These are phyloP conservation scores for Umbelopsis ramanniana DNA, from an alignment of 192 early-diverging fungal genomes.

Conservation along the genomic window DNA sequence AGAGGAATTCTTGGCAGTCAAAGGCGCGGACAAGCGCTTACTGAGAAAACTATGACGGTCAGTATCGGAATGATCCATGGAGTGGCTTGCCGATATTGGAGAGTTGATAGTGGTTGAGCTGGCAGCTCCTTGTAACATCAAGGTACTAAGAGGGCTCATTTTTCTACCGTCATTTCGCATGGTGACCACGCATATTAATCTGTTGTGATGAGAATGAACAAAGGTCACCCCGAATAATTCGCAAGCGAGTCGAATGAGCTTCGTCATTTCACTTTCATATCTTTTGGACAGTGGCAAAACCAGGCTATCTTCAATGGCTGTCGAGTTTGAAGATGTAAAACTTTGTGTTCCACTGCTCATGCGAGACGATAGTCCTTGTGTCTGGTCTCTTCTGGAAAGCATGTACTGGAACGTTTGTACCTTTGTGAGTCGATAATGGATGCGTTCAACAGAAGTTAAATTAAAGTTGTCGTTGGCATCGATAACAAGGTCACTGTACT, in stretches of 20 bases:
- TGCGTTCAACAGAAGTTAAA: conserved; percentile 26
- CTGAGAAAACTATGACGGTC: not conserved
- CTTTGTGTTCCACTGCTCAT: conserved; percentile 20
- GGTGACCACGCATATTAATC: conserved; percentile 29
- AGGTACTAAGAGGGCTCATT: conserved; percentile 7
- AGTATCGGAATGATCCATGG: conserved; percentile 2
- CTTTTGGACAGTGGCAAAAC: conserved; percentile 14
- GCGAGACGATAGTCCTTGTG: conserved; percentile 9
- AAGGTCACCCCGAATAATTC: conserved; percentile 41
- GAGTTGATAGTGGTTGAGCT: conserved; percentile 8
- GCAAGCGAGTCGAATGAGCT: conserved; percentile 30
- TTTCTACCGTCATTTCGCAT: conserved; percentile 29
- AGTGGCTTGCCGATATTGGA: not conserved
- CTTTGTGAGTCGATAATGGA: conserved; percentile 38
- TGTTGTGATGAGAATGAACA: conserved; percentile 24
- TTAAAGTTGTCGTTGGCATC: conserved; percentile 11
- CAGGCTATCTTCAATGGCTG: conserved; percentile 10
- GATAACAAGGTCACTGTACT: not conserved
- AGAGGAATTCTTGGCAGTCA: not conserved
- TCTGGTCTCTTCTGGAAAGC: conserved; percentile 19
- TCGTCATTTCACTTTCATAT: conserved; percentile 32
- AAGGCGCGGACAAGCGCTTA: not conserved
- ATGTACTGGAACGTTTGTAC: conserved; percentile 34
- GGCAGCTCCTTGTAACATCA: conserved; percentile 3
- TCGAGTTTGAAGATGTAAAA: conserved; percentile 10